phyloP scores from a whole-genome alignment of 2,329 filamentous ascomycete genomes.

The Colletotrichum lindemuthianum region DNA sequence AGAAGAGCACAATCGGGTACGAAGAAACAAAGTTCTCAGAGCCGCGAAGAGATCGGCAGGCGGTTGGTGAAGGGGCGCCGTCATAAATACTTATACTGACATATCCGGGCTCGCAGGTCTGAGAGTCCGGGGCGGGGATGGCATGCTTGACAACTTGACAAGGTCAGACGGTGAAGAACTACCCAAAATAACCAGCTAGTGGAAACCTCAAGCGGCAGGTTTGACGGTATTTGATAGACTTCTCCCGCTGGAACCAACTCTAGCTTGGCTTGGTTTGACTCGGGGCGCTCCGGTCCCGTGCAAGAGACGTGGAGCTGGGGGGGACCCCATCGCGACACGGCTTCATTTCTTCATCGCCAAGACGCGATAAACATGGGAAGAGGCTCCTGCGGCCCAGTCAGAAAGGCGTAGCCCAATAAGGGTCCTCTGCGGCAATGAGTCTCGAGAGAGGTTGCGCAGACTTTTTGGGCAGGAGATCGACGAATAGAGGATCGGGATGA shows the following conservation, averaged over 20 bases:
- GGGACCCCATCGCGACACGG: not conserved
- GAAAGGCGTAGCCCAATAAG: conserved; percentile 13
- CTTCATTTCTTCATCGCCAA: conserved; percentile 16
- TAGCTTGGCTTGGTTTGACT: not conserved
- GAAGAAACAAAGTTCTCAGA: conserved; percentile 14
- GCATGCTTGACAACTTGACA: conserved; percentile 26
- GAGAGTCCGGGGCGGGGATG: conserved; percentile 11
- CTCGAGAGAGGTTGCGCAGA: not conserved
- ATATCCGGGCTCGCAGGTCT: conserved; percentile 14
- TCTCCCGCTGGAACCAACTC: conserved; percentile 9
- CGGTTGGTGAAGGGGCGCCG: conserved; percentile 16
- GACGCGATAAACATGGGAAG: conserved; percentile 7
- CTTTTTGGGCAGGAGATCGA: conserved; percentile 29
- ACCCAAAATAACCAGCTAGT: conserved; percentile 27
- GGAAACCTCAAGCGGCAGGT: not conserved
- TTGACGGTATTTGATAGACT: conserved; percentile 14
- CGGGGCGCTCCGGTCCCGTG: conserved; percentile 11
- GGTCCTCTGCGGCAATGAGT: not conserved
- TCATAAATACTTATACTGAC: conserved; percentile 33
- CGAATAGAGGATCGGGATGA: conserved; percentile 27
- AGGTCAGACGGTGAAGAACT: conserved; percentile 12
- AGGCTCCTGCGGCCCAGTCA: conserved; percentile 3
- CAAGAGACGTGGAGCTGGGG: not conserved
- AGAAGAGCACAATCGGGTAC: not conserved
- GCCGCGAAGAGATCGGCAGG: not conserved